A percentile compares a stretch with the other conserved stretches of the same genome.
Evolutionary conservation across 768 basidiomycete genomes (phyloP).

Genomic region (Saitozyma podzolica): DNA sequence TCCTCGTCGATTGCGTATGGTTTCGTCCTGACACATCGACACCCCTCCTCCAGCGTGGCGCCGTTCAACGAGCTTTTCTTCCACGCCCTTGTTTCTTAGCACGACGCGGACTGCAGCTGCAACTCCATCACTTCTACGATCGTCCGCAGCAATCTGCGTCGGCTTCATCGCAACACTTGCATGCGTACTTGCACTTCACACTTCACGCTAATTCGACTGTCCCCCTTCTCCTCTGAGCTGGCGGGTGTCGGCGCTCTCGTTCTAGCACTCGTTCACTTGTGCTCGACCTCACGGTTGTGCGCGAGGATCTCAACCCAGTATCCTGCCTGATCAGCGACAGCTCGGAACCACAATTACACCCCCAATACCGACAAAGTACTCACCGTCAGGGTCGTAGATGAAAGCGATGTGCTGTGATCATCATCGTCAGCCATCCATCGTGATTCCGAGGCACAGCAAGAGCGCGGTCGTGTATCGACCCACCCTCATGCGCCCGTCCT

Average conservation of each 20-base stretch:
- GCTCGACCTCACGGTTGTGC: conserved; percentile 18
- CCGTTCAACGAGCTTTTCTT: too few relatives aligned
- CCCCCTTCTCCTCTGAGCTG: too few relatives aligned
- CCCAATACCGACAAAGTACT: background rate
- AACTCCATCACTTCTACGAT: too few relatives aligned
- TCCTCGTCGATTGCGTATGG: too few relatives aligned
- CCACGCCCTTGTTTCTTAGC: too few relatives aligned
- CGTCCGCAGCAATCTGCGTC: too few relatives aligned
- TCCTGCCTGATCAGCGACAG: conserved; percentile 6
- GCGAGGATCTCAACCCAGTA: conserved; percentile 52
- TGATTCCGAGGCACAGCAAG: background rate
- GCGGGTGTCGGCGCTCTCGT: background rate
- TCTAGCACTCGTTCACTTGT: conserved; percentile 15
- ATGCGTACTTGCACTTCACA: too few relatives aligned
- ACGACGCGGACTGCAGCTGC: too few relatives aligned
- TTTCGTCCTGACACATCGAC: too few relatives aligned
- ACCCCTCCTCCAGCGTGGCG: too few relatives aligned
- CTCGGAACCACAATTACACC: background rate
- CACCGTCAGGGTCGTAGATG: conserved; percentile 49
- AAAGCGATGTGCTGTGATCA: conserved; percentile 39
- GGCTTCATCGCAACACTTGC: too few relatives aligned
- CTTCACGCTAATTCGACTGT: too few relatives aligned
- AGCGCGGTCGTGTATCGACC: conserved; percentile 5
- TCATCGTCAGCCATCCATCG: conserved; percentile 7
- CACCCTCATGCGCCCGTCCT: conserved; percentile 74